Percentiles rank a stretch among this genome's conserved stretches.
Conservation (phyloP, 2,329 filamentous ascomycete species). For the Amylocarpus encephaloides region DNA sequence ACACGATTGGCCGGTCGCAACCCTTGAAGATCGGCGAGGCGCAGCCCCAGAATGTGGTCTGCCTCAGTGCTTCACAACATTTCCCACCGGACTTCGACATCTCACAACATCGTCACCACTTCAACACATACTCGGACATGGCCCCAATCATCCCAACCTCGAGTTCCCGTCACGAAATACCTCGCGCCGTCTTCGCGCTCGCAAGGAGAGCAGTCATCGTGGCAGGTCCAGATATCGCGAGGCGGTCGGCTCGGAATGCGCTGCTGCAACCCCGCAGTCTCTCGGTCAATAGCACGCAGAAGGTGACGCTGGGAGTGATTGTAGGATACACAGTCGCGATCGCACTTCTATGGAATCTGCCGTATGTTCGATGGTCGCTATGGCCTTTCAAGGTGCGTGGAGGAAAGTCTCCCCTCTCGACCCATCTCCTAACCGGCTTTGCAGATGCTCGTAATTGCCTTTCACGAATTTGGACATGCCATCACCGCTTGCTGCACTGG, state of each 20-base stretch:
- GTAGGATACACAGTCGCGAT: conserved; percentile 67
- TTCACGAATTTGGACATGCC: conserved; percentile 75
- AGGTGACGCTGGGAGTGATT: conserved; percentile 65
- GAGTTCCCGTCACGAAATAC: background rate
- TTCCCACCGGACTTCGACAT: background rate
- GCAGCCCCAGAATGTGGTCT: background rate
- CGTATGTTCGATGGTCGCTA: conserved; percentile 65
- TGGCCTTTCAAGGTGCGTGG: conserved; percentile 71
- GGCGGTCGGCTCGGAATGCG: conserved; percentile 14
- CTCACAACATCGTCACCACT: background rate
- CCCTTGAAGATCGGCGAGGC: background rate
- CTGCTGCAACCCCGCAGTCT: conserved; percentile 18
- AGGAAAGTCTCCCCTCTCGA: background rate
- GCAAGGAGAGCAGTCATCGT: conserved; percentile 11
- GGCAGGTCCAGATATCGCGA: conserved; percentile 16
- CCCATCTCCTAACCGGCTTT: background rate
- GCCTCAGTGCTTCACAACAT: too few relatives aligned
- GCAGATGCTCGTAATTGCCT: conserved; percentile 76
- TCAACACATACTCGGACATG: background rate
- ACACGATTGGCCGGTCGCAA: background rate
- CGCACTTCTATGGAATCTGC: conserved; percentile 72
- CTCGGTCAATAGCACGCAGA: conserved; percentile 54
- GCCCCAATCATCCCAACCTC: background rate
- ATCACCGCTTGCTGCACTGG: conserved; percentile 67
- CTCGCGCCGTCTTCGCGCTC: background rate